Conservation (phyloP, 2,329 filamentous ascomycete genomes). For the Aspergillus phoenicis region DNA sequence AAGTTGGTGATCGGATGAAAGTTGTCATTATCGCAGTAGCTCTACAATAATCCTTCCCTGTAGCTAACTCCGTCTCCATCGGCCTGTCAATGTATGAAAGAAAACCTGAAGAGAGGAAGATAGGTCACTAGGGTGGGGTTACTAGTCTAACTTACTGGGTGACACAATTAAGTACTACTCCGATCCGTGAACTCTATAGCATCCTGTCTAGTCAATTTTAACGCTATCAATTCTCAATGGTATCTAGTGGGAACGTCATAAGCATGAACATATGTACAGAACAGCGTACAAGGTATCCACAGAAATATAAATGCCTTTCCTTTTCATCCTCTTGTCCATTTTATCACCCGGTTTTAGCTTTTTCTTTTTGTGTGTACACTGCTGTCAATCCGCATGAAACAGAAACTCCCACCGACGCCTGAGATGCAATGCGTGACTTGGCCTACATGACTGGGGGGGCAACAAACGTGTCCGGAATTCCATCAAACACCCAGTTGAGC, state of each 20-base stretch:
- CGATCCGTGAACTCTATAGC: not conserved
- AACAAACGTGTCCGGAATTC: constrained; percentile 66
- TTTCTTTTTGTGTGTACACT: not conserved
- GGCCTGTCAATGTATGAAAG: too few relatives aligned
- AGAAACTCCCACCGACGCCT: not conserved
- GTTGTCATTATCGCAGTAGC: too few relatives aligned
- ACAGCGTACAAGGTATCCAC: not conserved
- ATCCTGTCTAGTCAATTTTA: not conserved
- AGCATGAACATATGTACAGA: not conserved
- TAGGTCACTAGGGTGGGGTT: too few relatives aligned
- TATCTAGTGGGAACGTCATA: not conserved
- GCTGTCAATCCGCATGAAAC: not conserved
- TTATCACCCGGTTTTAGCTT: too few relatives aligned
- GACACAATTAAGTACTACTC: too few relatives aligned
- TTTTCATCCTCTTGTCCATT: not conserved
- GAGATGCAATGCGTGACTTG: not conserved
- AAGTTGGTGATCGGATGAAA: too few relatives aligned
- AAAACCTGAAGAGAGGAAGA: too few relatives aligned
- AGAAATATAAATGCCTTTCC: not conserved
- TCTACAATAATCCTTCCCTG: too few relatives aligned
- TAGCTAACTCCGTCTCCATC: too few relatives aligned
- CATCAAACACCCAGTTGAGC: constrained; percentile 89
- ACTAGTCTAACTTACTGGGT: too few relatives aligned
- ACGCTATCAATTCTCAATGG: not conserved
- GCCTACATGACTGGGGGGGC: constrained; percentile 39